Percentiles rank a stretch among this genome's conserved stretches.
phyloP scores from a whole-genome alignment of 768 basidiomycete genomes.

The Dictyophora rubrovolvata region DNA sequence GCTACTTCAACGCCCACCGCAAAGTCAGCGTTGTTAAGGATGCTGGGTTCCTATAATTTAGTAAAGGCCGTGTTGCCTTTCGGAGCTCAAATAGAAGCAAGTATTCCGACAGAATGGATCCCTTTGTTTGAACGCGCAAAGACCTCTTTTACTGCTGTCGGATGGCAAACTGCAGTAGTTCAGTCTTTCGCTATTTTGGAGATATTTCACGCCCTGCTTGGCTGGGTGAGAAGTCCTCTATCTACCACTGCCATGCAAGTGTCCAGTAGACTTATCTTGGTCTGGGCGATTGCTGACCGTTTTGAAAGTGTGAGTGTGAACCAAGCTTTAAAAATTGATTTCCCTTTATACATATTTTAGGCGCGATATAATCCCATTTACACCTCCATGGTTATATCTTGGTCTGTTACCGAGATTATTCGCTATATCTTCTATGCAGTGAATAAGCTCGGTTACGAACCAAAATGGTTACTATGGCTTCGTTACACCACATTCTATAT shows the following conservation, averaged over 20 bases:
- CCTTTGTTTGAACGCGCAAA: conserved; percentile 40
- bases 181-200: conserved; percentile 83
- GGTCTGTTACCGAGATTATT: conserved; percentile 85
- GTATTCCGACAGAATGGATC: conserved; percentile 18
- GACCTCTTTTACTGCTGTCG: conserved; percentile 55
- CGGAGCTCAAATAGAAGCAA: conserved; percentile 23
- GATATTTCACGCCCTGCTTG: conserved; percentile 66
- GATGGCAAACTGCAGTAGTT: conserved; percentile 52
- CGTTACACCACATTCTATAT: conserved; percentile 92
- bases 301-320: conserved; percentile 44
- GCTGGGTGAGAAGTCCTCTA: conserved; percentile 71
- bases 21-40: conserved; percentile 15
- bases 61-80: conserved; percentile 21
- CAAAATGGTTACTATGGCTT: conserved; percentile 43
- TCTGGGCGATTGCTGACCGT: conserved; percentile 73
- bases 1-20: conserved; percentile 7
- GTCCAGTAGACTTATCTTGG: conserved; percentile 65
- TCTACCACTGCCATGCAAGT: conserved; percentile 74
- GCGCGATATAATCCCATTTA: conserved; percentile 69
- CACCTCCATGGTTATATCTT: conserved; percentile 85
- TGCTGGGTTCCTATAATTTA: conserved; percentile 28
- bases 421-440: conserved; percentile 84
- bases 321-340: neutral
- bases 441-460: conserved; percentile 46
- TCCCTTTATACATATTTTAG: conserved; percentile 21